Base-by-base conservation (phyloP, 2,329 filamentous ascomycete genomes). In the Venturia asperata region DNA sequence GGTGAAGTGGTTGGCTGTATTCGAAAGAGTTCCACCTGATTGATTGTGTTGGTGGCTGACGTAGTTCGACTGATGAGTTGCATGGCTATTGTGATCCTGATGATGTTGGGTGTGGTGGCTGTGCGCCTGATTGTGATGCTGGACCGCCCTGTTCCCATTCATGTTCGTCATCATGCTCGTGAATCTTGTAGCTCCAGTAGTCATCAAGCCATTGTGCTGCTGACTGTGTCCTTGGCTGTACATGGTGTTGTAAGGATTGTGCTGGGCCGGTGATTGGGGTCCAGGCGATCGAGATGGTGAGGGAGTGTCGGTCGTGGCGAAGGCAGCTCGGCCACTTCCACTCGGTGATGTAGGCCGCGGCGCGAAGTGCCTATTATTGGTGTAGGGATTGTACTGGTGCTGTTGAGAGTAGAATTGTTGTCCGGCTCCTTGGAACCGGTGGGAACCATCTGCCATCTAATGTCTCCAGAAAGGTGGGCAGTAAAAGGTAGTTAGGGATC, bases 191-290 rank as follows among this genome's bases (percentile, higher is more conserved):
- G 41, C 60, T 43, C 43, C 43, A n/a, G 24, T 15, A n/a, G 37
- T 58, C 13, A 58, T n/a, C 21, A 58, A 34, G 52, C 52, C 77
- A 64, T 76, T 76, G 70, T 78, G 81, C 68, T 79, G 81, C 68
- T 85, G 83, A 68, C 85, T 85, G 71, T 87, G 43, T 27, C 27
- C 65, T 37, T 63, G 88, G 78, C 91, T 92, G 77, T 91, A 83
- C 78, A 90, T 87, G 78, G 84, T 87, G 73, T 85, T 86, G 81
- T 88, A 92, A 89, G 92, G 92, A 75, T 82, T 82, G 77, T 74
- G 76, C n/a, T 78, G 76, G 66, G 79, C 77, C 19, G 79, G 78
- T 68, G 80, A 80, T 70, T 80, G 76, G 39, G 78, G 76, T 66
- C 82, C 82, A 56, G 83, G 82, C 58, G 83, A 85, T 71, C 82